Evolutionary conservation across 2,329 filamentous ascomycete species (phyloP).

Genomic region (Fusarium penzigii): DNA sequence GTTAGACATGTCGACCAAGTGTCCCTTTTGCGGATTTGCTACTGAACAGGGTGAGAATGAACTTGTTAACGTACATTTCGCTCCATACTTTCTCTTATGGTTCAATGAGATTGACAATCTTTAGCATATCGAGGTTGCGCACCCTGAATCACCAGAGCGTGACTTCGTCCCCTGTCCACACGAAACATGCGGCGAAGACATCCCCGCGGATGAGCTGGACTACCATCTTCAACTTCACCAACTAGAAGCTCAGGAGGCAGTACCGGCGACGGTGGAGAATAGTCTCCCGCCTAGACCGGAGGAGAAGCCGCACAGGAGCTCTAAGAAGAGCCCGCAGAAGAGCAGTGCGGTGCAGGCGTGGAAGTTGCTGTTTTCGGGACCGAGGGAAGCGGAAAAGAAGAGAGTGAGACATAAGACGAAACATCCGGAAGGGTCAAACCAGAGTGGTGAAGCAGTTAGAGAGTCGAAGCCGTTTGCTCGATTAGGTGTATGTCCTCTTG

Average conservation of each 20-base stretch:
- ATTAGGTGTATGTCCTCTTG: slow-evolving; percentile 17
- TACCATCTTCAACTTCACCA: slow-evolving; percentile 29
- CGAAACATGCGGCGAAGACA: slow-evolving; percentile 60
- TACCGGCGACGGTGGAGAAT: slow-evolving; percentile 13
- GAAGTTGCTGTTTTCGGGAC: slow-evolving; percentile 22
- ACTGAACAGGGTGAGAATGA: slow-evolving; percentile 33
- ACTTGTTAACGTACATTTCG: slow-evolving; percentile 36
- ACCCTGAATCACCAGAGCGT: slow-evolving; percentile 20
- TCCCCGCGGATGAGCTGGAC: slow-evolving; percentile 24
- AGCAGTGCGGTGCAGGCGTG: slow-evolving; percentile 22
- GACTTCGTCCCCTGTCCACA: slow-evolving; percentile 20
- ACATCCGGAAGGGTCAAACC: not conserved
- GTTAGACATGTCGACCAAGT: not conserved
- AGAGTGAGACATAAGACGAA: slow-evolving; percentile 27
- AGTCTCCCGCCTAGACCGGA: slow-evolving; percentile 9
- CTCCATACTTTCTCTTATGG: slow-evolving; percentile 2
- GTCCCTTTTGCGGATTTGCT: slow-evolving; percentile 41
- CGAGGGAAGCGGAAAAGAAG: slow-evolving; percentile 13
- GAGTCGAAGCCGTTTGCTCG: slow-evolving; percentile 8
- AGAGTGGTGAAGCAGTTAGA: too few relatives aligned
- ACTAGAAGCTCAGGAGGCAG: slow-evolving; percentile 22
- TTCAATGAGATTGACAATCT: slow-evolving; percentile 13
- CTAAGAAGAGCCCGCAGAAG: slow-evolving; percentile 10
- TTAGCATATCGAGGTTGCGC: slow-evolving; percentile 32
- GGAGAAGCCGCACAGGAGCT: not conserved